Conservation (phyloP, 768 basidiomycete species). For the Psilocybe tampanensis region DNA sequence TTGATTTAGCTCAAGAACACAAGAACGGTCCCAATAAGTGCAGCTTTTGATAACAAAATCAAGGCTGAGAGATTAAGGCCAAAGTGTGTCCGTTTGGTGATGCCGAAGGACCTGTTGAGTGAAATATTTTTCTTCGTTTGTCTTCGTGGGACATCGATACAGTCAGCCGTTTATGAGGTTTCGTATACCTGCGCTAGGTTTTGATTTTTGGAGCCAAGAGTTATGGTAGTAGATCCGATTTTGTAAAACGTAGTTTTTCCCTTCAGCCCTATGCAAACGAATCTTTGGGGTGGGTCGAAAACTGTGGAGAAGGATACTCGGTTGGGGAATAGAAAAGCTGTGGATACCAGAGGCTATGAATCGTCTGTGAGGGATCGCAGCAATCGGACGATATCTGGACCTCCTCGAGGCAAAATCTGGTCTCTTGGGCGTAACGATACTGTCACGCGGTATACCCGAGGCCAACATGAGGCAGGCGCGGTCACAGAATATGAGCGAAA, state of each 20-base stretch:
- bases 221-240: neutral
- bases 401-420: conserved; percentile 29
- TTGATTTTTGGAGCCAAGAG: neutral
- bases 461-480: conserved; percentile 24
- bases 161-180: conserved; percentile 6
- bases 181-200: too few species aligned
- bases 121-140: too few species aligned
- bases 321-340: conserved; percentile 18
- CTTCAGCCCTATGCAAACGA: neutral
- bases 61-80: too few species aligned
- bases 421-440: conserved; percentile 24
- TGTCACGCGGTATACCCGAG: conserved; percentile 21
- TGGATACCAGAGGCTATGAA: conserved; percentile 24
- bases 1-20: conserved; percentile 4
- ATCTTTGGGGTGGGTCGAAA: conserved; percentile 10
- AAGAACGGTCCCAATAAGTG: conserved; percentile 8
- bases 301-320: conserved; percentile 5
- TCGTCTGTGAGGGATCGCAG: conserved; percentile 10
- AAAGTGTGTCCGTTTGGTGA: too few species aligned
- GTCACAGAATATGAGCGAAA: conserved; percentile 16
- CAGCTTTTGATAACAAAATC: neutral
- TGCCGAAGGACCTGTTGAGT: too few species aligned
- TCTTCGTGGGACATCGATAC: neutral
- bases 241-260: neutral
- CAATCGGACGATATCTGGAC: conserved; percentile 16